phyloP scores from a whole-genome alignment of 192 early-diverging fungal species.

The Coemansia sp. region DNA sequence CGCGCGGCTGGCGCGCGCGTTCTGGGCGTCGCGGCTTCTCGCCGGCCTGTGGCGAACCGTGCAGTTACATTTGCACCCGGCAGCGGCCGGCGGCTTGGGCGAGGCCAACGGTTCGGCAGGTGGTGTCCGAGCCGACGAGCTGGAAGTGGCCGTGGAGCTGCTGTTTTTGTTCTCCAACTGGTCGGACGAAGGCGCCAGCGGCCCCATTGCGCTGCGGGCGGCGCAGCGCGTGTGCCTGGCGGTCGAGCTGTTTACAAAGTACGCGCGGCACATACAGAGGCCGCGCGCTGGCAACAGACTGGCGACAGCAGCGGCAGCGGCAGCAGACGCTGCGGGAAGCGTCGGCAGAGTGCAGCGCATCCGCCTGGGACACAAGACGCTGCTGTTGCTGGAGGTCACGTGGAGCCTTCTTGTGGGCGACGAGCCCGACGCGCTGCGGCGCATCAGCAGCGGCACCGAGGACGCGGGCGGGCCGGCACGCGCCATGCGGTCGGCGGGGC shows the following conservation, averaged over 20 bases:
- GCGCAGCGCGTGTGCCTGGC: slow-evolving; percentile 23
- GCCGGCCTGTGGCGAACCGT: slow-evolving; percentile 9
- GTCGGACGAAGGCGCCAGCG: not conserved
- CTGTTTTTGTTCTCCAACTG: slow-evolving; percentile 26
- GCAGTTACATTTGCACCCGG: no score
- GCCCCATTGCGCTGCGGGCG: not conserved
- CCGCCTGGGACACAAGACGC: slow-evolving; percentile 41
- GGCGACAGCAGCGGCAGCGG: no score
- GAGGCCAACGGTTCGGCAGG: not conserved
- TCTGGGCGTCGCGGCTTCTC: slow-evolving; percentile 19
- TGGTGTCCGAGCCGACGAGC: slow-evolving; percentile 18
- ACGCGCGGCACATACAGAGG: slow-evolving; percentile 12
- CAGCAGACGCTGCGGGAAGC: not conserved
- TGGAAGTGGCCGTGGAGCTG: slow-evolving; percentile 40
- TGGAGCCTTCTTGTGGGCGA: slow-evolving; percentile 39
- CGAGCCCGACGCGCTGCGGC: slow-evolving; percentile 21
- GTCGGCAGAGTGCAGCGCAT: slow-evolving; percentile 22
- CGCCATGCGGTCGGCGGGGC: not conserved
- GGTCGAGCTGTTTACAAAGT: slow-evolving; percentile 24
- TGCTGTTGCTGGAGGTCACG: slow-evolving; percentile 30
- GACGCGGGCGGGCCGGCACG: not conserved
- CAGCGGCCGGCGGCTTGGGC: no score
- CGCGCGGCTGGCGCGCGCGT: slow-evolving; percentile 9
- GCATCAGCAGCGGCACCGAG: not conserved
- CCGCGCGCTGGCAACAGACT: not conserved